phyloP scores from a whole-genome alignment of 73 alveolate genomes.

The Paramecium primaurelia region DNA sequence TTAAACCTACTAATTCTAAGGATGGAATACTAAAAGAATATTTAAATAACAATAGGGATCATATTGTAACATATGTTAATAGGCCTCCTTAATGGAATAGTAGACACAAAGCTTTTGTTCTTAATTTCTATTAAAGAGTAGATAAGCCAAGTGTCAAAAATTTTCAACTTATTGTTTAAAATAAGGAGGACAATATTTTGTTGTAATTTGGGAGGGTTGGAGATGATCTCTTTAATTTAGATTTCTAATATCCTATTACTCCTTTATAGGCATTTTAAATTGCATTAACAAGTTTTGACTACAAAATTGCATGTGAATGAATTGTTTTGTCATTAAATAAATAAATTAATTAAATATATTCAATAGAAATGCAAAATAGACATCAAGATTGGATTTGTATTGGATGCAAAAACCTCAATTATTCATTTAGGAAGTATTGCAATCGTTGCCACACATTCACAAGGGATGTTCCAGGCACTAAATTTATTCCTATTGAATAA shows the following conservation, averaged over 20 bases:
- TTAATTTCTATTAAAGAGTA: slow-evolving; percentile 88
- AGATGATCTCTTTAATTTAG: slow-evolving; percentile 80
- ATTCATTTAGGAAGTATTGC: slow-evolving; percentile 78
- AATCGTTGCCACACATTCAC: slow-evolving; percentile 76
- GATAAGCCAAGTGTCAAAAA: slow-evolving; percentile 89
- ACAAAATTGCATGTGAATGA: slow-evolving; percentile 88
- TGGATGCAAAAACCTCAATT: slow-evolving; percentile 80
- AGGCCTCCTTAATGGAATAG: slow-evolving; percentile 93
- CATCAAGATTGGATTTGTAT: slow-evolving; percentile 88
- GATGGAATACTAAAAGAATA: slow-evolving; percentile 67
- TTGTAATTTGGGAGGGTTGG: slow-evolving; percentile 89
- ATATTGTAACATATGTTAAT: slow-evolving; percentile 68
- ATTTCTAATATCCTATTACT: slow-evolving; percentile 80
- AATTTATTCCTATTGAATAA: background rate
- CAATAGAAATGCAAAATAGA: background rate
- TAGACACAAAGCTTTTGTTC: slow-evolving; percentile 85
- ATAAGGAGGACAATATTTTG: slow-evolving; percentile 73
- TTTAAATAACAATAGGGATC: slow-evolving; percentile 65
- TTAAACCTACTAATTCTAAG: slow-evolving; percentile 68
- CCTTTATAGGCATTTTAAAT: slow-evolving; percentile 81
- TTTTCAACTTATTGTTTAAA: slow-evolving; percentile 80
- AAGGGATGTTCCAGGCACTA: background rate
- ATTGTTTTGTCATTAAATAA: slow-evolving; percentile 16
- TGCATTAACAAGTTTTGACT: slow-evolving; percentile 80
- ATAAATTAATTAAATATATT: background rate